Percentiles rank a stretch among this genome's conserved stretches.
Evolutionary conservation across 176 grass and related monocot species (phyloP).

Genomic region (Cenchrus purpureus): DNA sequence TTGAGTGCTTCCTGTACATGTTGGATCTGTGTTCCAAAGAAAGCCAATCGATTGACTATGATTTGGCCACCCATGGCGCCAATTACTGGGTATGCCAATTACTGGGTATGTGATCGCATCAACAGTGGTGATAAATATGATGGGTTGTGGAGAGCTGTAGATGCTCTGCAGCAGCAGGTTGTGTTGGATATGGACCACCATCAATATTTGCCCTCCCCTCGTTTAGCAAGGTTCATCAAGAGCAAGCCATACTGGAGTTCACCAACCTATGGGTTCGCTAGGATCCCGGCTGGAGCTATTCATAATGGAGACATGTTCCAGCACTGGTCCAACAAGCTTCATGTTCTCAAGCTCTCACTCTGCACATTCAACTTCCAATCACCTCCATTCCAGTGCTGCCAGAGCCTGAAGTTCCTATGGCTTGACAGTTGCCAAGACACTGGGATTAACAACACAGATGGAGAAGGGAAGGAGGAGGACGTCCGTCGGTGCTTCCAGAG

Average conservation of each 20-base stretch:
- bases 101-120: conserved; percentile 12
- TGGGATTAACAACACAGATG: too few species aligned
- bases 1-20: background rate
- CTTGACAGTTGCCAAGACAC: background rate
- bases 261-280: background rate
- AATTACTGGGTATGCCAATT: conserved; percentile 5
- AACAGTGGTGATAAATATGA: background rate
- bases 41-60: background rate
- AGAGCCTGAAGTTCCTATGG: background rate
- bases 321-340: background rate
- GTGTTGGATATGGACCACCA: background rate
- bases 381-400: conserved; percentile 14
- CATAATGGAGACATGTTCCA: background rate
- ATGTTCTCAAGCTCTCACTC: conserved; percentile 11
- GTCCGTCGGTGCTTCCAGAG: background rate
- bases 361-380: background rate
- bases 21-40: background rate
- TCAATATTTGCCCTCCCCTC: background rate
- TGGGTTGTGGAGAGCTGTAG: background rate
- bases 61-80: background rate
- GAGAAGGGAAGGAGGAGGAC: background rate
- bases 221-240: background rate
- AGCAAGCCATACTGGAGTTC: background rate
- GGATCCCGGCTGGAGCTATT: background rate
- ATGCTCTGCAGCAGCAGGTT: background rate